These are phyloP conservation scores for Trichoderma atrobrunneum DNA, from an alignment of 2,329 filamentous ascomycete genomes.

Conservation along the genomic window DNA sequence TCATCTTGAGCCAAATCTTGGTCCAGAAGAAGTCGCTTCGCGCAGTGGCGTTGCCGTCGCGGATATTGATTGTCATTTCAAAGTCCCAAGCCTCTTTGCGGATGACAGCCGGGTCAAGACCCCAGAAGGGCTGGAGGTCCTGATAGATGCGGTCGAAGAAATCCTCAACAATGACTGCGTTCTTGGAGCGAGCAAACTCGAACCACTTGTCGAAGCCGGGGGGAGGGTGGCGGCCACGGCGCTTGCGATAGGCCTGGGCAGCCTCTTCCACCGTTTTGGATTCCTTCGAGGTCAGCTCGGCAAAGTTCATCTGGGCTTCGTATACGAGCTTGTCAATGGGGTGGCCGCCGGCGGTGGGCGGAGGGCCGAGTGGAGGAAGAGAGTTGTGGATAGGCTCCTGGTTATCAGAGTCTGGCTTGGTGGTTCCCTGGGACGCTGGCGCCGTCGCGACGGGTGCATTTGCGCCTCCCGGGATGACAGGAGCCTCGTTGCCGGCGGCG, in stretches of 20 bases:
- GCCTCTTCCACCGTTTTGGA: conserved; percentile 52
- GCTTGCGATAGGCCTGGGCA: conserved; percentile 55
- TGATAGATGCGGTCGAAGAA: conserved; percentile 65
- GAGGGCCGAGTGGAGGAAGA: conserved; percentile 4
- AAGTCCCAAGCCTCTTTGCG: conserved; percentile 52
- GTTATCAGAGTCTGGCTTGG: background rate
- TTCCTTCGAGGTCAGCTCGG: conserved; percentile 40
- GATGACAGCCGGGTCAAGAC: conserved; percentile 45
- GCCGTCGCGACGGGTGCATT: background rate
- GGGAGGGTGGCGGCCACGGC: conserved; percentile 60
- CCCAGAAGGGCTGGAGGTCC: conserved; percentile 59
- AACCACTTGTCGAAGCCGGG: conserved; percentile 63
- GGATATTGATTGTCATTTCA: conserved; percentile 61
- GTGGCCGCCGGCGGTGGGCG: conserved; percentile 31
- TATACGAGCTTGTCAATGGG: conserved; percentile 54
- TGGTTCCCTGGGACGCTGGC: background rate
- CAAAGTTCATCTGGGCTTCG: conserved; percentile 42
- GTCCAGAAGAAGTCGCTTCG: conserved; percentile 58
- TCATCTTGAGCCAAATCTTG: conserved; percentile 53
- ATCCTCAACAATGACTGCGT: conserved; percentile 58
- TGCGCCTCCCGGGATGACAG: background rate
- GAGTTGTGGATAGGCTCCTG: conserved; percentile 7
- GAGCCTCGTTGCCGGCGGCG: background rate
- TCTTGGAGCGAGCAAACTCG: conserved; percentile 49
- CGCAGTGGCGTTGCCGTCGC: conserved; percentile 50